phyloP scores from a whole-genome alignment of 2,329 filamentous ascomycete species.

The Pseudocercospora cruenta region DNA sequence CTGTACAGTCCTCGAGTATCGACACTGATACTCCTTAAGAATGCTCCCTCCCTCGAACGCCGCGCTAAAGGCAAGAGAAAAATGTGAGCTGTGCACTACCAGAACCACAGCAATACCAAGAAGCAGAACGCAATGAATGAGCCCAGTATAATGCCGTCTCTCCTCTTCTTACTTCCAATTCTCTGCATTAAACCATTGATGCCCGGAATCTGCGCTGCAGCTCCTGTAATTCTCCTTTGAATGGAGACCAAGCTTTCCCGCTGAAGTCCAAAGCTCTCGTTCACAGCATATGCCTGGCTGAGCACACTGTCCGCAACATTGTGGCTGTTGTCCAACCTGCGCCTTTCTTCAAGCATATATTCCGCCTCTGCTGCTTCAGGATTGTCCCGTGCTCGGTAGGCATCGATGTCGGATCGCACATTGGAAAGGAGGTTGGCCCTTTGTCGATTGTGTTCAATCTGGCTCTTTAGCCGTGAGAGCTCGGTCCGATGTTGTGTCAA shows the following conservation, averaged over 20 bases:
- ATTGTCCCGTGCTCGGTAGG: slow-evolving; percentile 73
- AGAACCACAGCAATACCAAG: slow-evolving; percentile 78
- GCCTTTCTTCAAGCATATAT: slow-evolving; percentile 93
- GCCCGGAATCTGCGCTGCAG: slow-evolving; percentile 88
- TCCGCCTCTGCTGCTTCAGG: slow-evolving; percentile 85
- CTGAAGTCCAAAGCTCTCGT: slow-evolving; percentile 86
- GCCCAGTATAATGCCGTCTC: slow-evolving; percentile 92
- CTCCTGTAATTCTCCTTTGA: slow-evolving; percentile 84
- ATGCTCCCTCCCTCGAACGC: neutral
- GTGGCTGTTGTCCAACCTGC: slow-evolving; percentile 84
- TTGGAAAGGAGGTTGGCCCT: slow-evolving; percentile 87
- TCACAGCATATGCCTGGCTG: slow-evolving; percentile 94
- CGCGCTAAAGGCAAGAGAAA: neutral
- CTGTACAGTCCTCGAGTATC: neutral
- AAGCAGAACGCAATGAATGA: slow-evolving; percentile 91
- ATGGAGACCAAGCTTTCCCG: slow-evolving; percentile 86
- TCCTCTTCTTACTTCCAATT: slow-evolving; percentile 92
- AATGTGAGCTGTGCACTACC: slow-evolving; percentile 46
- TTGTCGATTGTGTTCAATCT: slow-evolving; percentile 77
- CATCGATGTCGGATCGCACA: slow-evolving; percentile 88
- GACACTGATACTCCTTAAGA: neutral
- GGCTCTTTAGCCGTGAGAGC: slow-evolving; percentile 71
- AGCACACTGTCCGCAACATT: slow-evolving; percentile 87
- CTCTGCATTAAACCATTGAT: slow-evolving; percentile 88
- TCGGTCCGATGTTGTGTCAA: slow-evolving; percentile 85